phyloP scores from a whole-genome alignment of 2,329 filamentous ascomycete genomes.

The Fusarium sp. region DNA sequence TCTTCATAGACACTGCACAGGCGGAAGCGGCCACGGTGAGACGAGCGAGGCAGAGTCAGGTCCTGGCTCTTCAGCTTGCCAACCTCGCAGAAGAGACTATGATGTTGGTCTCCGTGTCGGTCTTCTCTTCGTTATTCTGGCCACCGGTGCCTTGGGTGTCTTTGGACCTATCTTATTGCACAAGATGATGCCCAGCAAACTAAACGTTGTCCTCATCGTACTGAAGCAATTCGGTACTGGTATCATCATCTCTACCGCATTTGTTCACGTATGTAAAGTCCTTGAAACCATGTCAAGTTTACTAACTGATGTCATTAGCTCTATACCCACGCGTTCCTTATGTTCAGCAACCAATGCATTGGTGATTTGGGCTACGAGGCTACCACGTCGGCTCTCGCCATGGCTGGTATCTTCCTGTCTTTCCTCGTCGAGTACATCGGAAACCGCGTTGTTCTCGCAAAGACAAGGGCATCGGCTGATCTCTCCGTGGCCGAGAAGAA shows the following conservation, averaged over 20 bases:
- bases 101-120: constrained; percentile 76
- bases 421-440: constrained; percentile 77
- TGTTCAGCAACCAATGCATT: constrained; percentile 78
- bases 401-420: constrained; percentile 79
- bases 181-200: constrained; percentile 64
- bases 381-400: constrained; percentile 75
- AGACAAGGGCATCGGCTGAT: constrained; percentile 45
- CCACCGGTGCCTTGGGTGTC: constrained; percentile 75
- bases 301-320: constrained; percentile 59
- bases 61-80: constrained; percentile 57
- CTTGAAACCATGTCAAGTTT: neutral
- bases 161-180: constrained; percentile 74
- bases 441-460: constrained; percentile 64
- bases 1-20: constrained; percentile 65
- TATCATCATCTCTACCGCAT: constrained; percentile 77
- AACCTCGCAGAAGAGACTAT: constrained; percentile 64
- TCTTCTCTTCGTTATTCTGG: constrained; percentile 76
- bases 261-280: constrained; percentile 68
- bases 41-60: constrained; percentile 22
- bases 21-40: constrained; percentile 53
- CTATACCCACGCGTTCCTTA: constrained; percentile 76
- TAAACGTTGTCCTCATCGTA: constrained; percentile 65
- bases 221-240: constrained; percentile 81
- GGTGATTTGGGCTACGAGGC: constrained; percentile 74
- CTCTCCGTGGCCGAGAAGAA: constrained; percentile 45